Evolutionary conservation across 768 basidiomycete genomes (phyloP).

Genomic region (Suillus luteus): DNA sequence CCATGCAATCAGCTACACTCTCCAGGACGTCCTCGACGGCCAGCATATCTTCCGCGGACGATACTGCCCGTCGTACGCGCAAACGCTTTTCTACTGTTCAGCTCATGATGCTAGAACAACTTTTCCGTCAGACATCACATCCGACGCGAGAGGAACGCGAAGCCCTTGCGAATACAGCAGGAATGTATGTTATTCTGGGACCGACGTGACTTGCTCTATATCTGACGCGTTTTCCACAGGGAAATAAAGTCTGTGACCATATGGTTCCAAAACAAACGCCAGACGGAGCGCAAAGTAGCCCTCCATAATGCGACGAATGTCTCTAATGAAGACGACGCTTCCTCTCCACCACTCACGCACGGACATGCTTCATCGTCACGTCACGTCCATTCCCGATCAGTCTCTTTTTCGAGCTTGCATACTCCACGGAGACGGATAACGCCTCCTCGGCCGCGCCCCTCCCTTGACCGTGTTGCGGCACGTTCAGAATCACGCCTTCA

Average conservation of each 20-base stretch:
- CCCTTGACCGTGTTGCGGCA: conserved; percentile 33
- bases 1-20: conserved; percentile 32
- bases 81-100: conserved; percentile 70
- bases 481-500: conserved; percentile 34
- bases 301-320: conserved; percentile 38
- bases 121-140: conserved; percentile 72
- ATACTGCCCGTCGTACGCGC: conserved; percentile 58
- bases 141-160: conserved; percentile 78
- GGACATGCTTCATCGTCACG: conserved; percentile 31
- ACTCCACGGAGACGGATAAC: conserved; percentile 33
- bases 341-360: conserved; percentile 25
- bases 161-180: conserved; percentile 55
- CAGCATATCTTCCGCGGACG: conserved; percentile 54
- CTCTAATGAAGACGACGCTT: conserved; percentile 21
- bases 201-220: background rate
- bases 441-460: conserved; percentile 33
- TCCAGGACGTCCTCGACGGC: conserved; percentile 58
- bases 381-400: conserved; percentile 41
- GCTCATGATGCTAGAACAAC: conserved; percentile 70
- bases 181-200: conserved; percentile 51
- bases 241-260: conserved; percentile 40
- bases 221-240: conserved; percentile 24
- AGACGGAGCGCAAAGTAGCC: conserved; percentile 56
- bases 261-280: conserved; percentile 39
- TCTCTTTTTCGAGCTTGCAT: conserved; percentile 20